Conservation (phyloP, 1,284 basidiomycete species). For the Heimioporus retisporus region DNA sequence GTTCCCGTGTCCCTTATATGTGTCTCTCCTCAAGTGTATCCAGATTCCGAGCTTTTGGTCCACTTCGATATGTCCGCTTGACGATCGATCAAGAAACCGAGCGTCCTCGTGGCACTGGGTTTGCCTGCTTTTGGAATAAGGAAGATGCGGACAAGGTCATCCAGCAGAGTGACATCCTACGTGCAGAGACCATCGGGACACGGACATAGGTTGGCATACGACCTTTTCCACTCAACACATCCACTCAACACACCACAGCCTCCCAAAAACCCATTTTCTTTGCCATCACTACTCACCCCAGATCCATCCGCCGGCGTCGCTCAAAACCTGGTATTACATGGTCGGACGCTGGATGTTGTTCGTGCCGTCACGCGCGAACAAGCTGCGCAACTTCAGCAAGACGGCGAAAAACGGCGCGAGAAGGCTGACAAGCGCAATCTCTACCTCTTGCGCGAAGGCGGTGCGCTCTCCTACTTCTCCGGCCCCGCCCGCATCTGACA, state of each 20-base stretch:
- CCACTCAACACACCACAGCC: conserved; percentile 46
- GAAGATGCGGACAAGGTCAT: conserved; percentile 92
- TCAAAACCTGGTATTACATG: conserved; percentile 89
- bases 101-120: conserved; percentile 94
- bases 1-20: conserved; percentile 2
- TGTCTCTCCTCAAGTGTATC: conserved; percentile 11
- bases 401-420: conserved; percentile 85
- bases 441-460: conserved; percentile 96
- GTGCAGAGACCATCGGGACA: conserved; percentile 67
- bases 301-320: conserved; percentile 94
- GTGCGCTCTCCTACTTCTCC: conserved; percentile 52
- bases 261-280: conserved; percentile 86
- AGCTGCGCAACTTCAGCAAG: conserved; percentile 89
- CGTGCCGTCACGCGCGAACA: conserved; percentile 93
- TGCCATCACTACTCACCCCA: conserved; percentile 92
- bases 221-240: neutral
- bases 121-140: conserved; percentile 98
- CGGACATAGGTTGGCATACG: conserved; percentile 43
- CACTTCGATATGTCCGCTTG: conserved; percentile 94
- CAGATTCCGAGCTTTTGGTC: conserved; percentile 91
- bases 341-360: conserved; percentile 92
- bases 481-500: neutral
- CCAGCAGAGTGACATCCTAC: conserved; percentile 82
- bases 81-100: conserved; percentile 89
- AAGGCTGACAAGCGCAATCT: conserved; percentile 97